Evolutionary conservation across 805 yeast species (phyloP), one percentile per base, ranked within the genome.

Genomic region (Saccharomycopsis malanga): DNA sequence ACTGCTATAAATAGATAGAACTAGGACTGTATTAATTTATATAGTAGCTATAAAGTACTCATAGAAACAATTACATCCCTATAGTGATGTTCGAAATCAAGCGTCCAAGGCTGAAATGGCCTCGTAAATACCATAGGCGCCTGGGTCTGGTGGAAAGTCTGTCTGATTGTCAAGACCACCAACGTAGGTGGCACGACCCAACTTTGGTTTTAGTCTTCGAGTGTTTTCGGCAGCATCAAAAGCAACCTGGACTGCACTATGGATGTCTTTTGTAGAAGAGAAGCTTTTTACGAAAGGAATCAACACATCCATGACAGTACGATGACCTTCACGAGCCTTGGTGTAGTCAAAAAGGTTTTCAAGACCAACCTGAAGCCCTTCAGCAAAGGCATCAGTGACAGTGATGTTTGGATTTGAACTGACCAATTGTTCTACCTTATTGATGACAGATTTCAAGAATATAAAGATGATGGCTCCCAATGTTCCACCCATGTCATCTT

Each of bases 401-500:
- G 54, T 52, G 5, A 60, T 62, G 7, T 56, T 60, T 34, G 60
- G 61, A 34, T 72, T 69, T 4, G 17, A 18, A 9, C 34, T 24
- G 5, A 18, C 24, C 17, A 45, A n/a, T 20, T 40, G 34, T 23
- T 45, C 49, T 9, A 34, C 42, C 15, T 40, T 23, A 25, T 30
- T 45, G 30, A 45, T 39, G 10, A 45, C 46, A 1, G 84, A 82
- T 50, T 88, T 71, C 1, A 94, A 87, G 34, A 93, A 77, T 50
- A 89, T 69, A 64, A 71, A 86, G 46, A 89, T 89, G 35, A 89
- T 65, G 1, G 96, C 97, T 44, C 98, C 98, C 0, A 95, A 85
- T 0, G 98, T 89, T 43, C 98, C 98, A 47, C 96, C 98, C 97
- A 89, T 89, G n/a, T 77, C 78, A 45, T 78, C 77, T 61, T 89